Conservation (phyloP, 345 rosid genomes). For the Eucalyptus brandiana region DNA sequence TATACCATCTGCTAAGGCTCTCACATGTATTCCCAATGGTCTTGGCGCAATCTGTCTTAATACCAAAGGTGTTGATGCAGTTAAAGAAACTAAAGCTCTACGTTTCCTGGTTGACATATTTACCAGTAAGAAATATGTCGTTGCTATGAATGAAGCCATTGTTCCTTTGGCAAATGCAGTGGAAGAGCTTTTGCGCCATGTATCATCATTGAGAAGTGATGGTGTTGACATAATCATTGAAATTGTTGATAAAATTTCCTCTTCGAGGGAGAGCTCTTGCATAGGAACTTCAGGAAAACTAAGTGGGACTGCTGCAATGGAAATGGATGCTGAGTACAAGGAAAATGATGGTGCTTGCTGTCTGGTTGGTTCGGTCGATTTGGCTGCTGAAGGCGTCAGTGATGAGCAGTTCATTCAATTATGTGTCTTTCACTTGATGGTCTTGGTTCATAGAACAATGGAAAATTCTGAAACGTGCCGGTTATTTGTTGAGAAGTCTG, state of each 20-base stretch:
- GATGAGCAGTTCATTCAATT: constrained; percentile 84
- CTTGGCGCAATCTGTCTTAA: constrained; percentile 94
- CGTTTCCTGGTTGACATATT: constrained; percentile 75
- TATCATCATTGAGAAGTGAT: constrained; percentile 59
- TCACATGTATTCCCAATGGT: constrained; percentile 90
- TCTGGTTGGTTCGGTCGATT: constrained; percentile 33
- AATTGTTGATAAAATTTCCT: constrained; percentile 69
- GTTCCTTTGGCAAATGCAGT: constrained; percentile 93
- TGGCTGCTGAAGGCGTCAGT: constrained; percentile 32
- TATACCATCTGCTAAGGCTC: constrained; percentile 91
- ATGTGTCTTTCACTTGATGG: constrained; percentile 87
- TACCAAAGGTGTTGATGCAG: constrained; percentile 82
- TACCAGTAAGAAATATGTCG: constrained; percentile 79
- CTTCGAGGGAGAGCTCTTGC: constrained; percentile 34
- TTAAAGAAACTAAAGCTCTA: constrained; percentile 72
- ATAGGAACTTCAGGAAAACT: constrained; percentile 38
- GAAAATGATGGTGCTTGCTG: constrained; percentile 32
- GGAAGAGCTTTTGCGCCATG: constrained; percentile 96
- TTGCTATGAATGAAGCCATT: constrained; percentile 89
- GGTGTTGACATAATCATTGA: constrained; percentile 93
- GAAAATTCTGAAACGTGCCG: constrained; percentile 93
- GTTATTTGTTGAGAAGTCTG: constrained; percentile 89
- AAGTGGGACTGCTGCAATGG: constrained; percentile 63
- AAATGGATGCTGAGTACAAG: constrained; percentile 71
- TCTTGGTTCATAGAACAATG: constrained; percentile 87